phyloP scores from a whole-genome alignment of 2,329 filamentous ascomycete genomes.

The Dryadomyces quercus-mongolicae region DNA sequence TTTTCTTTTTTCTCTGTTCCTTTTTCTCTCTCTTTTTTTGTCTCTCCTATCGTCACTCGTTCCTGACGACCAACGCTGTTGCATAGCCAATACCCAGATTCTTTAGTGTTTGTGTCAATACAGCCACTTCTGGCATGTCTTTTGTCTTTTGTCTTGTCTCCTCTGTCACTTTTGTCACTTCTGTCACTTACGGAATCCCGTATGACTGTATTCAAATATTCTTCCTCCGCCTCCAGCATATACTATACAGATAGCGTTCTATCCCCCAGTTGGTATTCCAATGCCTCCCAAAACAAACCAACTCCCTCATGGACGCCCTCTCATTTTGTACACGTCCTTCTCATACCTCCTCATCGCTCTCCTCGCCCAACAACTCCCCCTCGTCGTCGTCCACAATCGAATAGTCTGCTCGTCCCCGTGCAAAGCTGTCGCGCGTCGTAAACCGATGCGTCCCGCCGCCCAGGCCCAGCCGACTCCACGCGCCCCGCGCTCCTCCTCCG shows the following conservation, averaged over 20 bases:
- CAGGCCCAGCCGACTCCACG: constrained; percentile 34
- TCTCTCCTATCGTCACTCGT: neutral
- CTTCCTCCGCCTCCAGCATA: no score
- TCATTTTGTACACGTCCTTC: neutral
- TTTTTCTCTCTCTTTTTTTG: neutral
- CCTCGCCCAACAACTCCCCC: constrained; percentile 84
- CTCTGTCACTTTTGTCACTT: no score
- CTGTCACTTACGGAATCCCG: no score
- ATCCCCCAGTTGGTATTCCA: no score
- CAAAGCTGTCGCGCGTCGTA: constrained; percentile 81
- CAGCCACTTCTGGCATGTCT: neutral
- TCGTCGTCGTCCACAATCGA: constrained; percentile 84
- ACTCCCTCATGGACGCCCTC: no score
- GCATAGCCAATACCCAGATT: no score
- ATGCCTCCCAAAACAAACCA: no score
- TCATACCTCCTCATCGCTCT: constrained; percentile 77
- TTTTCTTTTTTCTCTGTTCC: neutral
- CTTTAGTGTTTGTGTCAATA: neutral
- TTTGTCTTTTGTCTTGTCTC: no score
- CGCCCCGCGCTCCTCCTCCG: constrained; percentile 34
- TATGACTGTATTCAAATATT: no score
- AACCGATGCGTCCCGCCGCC: constrained; percentile 56
- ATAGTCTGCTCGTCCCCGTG: constrained; percentile 78
- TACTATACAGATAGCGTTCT: no score
- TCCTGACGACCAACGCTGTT: no score